A percentile compares a stretch with the other conserved stretches of the same genome.
Evolutionary conservation across 768 basidiomycete genomes (phyloP).

Genomic region (Cantharellus cinnabarinus): DNA sequence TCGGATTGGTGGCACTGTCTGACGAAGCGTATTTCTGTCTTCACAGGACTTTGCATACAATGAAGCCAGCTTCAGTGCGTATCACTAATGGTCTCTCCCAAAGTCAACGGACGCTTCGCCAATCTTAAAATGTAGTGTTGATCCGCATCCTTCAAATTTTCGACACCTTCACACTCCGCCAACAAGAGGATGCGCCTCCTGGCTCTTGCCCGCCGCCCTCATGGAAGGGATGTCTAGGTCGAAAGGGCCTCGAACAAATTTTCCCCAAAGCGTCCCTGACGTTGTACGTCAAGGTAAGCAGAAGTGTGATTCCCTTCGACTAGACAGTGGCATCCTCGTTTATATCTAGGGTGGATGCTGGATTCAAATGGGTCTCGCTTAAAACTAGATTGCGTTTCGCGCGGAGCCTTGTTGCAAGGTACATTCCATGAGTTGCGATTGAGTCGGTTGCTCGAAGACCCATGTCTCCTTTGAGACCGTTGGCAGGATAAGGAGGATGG

Average conservation of each 20-base stretch:
- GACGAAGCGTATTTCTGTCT: constrained; percentile 40
- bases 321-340: no score
- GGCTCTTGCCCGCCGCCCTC: no score
- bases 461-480: no score
- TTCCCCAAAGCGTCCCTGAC: constrained; percentile 47
- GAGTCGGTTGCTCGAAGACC: no score
- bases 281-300: constrained; percentile 37
- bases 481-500: no score
- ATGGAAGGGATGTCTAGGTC: constrained; percentile 24
- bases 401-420: no score
- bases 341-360: no score
- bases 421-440: no score
- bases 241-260: constrained; percentile 33
- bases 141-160: constrained; percentile 46
- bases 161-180: constrained; percentile 35
- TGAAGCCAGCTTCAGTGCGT: constrained; percentile 37
- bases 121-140: constrained; percentile 19
- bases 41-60: constrained; percentile 61
- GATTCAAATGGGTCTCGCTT: no score
- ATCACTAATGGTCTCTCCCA: no score
- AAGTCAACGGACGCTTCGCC: no score
- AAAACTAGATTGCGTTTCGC: no score
- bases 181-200: constrained; percentile 33
- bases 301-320: not conserved
- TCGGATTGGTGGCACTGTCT: not conserved